Conservation (phyloP, 495 filamentous ascomycete genomes). For the Peziza echinospora region DNA sequence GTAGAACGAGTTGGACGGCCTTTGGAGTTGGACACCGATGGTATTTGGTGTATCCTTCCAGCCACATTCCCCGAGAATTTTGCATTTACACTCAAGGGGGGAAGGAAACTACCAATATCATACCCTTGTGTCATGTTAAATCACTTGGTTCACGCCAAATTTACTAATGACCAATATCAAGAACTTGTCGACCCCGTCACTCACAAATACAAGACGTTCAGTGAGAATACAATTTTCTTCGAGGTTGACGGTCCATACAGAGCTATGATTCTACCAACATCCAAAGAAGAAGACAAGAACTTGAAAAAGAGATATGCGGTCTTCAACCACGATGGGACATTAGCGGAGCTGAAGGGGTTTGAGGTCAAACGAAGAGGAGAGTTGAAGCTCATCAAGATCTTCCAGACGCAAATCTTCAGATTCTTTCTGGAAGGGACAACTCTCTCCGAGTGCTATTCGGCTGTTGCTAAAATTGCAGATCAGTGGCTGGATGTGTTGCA, state of each 20-base stretch:
- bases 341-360: conserved; percentile 96
- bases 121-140: conserved; percentile 99
- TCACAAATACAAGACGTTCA: conserved; percentile 82
- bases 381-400: conserved; percentile 98
- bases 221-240: conserved; percentile 98
- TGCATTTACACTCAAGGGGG: conserved; percentile 76
- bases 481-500: conserved; percentile 88
- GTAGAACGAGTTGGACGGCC: conserved; percentile 87
- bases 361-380: conserved; percentile 96
- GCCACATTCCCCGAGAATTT: conserved; percentile 96
- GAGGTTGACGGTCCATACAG: conserved; percentile 95
- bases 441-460: conserved; percentile 66
- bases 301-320: conserved; percentile 98
- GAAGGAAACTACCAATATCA: conserved; percentile 84
- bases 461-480: conserved; percentile 90
- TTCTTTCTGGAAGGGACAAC: conserved; percentile 89
- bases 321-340: conserved; percentile 89
- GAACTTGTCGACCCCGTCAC: conserved; percentile 54
- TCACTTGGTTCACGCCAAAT: conserved; percentile 82
- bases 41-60: conserved; percentile 99
- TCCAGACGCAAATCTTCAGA: conserved; percentile 97
- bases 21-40: conserved; percentile 94
- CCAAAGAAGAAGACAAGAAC: conserved; percentile 97
- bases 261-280: conserved; percentile 93
- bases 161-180: conserved; percentile 96